Percentiles rank a stretch among this genome's conserved stretches.
Evolutionary conservation across 2,329 filamentous ascomycete species (phyloP).

Genomic region (Ramichloridium luteum): DNA sequence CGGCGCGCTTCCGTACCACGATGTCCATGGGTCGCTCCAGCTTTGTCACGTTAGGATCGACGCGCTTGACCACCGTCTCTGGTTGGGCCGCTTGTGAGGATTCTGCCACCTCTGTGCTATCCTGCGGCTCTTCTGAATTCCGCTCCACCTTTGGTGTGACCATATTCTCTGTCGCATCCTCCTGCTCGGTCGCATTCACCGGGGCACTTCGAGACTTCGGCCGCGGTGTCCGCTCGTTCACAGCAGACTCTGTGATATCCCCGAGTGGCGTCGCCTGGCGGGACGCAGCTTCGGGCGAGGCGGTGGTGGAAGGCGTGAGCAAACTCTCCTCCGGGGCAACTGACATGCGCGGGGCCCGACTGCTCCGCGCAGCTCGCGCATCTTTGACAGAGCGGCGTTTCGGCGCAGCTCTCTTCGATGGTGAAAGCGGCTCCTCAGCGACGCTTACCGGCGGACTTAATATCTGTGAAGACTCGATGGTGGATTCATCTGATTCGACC

Average conservation of each 20-base stretch:
- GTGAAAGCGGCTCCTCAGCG: conserved; percentile 40
- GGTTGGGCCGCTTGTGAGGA: conserved; percentile 17
- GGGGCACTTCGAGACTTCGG: conserved; percentile 12
- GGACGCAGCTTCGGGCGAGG: conserved; percentile 21
- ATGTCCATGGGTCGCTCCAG: conserved; percentile 91
- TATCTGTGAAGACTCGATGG: conserved; percentile 47
- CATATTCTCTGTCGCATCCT: conserved; percentile 13
- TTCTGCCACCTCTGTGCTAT: conserved; percentile 14
- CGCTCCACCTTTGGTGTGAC: conserved; percentile 10
- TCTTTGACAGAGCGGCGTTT: conserved; percentile 53
- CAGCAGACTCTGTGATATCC: conserved; percentile 57
- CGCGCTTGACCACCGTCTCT: conserved; percentile 47
- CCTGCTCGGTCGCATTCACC: conserved; percentile 11
- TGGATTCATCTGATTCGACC: conserved; percentile 42
- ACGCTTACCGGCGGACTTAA: conserved; percentile 45
- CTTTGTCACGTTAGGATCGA: conserved; percentile 63
- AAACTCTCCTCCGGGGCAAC: conserved; percentile 29
- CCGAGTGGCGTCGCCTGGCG: conserved; percentile 49
- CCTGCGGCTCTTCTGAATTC: conserved; percentile 7
- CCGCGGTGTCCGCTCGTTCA: conserved; percentile 48
- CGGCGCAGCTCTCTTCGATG: conserved; percentile 47
- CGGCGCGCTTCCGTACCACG: conserved; percentile 69
- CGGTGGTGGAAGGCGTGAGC: conserved; percentile 39
- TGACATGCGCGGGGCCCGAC: conserved; percentile 27
- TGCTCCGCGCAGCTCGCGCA: conserved; percentile 31